A percentile compares a stretch with the other conserved stretches of the same genome.
phyloP scores from a whole-genome alignment of 2,329 filamentous ascomycete genomes.

The Aschersonia sp. region DNA sequence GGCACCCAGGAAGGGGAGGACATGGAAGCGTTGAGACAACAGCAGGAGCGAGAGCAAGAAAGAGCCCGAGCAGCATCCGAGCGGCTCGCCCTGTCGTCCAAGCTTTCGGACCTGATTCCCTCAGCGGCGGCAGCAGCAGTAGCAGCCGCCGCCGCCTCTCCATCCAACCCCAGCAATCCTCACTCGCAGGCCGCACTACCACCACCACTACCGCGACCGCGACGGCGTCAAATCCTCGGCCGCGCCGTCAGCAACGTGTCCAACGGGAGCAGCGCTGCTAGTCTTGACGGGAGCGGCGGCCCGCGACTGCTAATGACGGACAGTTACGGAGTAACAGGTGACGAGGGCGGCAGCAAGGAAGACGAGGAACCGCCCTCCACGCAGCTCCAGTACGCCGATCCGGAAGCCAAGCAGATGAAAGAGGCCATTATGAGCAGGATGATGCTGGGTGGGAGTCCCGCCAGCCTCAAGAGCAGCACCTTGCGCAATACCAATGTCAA shows the following conservation, averaged over 20 bases:
- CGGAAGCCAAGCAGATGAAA: conserved; percentile 29
- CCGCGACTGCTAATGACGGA: conserved; percentile 4
- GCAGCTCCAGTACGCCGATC: conserved; percentile 39
- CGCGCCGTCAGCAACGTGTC: conserved; percentile 44
- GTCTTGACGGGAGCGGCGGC: conserved; percentile 13
- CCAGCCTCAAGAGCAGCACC: no score
- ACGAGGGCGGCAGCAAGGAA: no score
- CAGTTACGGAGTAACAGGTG: conserved; percentile 1
- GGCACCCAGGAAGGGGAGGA: conserved; percentile 4
- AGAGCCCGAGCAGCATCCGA: conserved; percentile 17
- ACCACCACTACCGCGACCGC: conserved; percentile 9
- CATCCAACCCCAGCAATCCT: conserved; percentile 4
- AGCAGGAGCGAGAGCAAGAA: neutral
- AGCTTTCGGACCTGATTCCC: conserved; percentile 27
- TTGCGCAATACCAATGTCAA: neutral
- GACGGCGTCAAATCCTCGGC: conserved; percentile 38
- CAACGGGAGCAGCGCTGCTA: conserved; percentile 29
- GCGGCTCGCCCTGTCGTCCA: conserved; percentile 25
- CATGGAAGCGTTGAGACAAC: conserved; percentile 9
- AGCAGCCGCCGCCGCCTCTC: neutral
- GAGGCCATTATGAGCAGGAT: conserved; percentile 30
- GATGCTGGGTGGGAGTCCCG: conserved; percentile 10
- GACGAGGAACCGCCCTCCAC: conserved; percentile 20
- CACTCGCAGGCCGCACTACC: conserved; percentile 1
- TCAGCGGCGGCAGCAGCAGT: conserved; percentile 6